A percentile compares a stretch with the other conserved stretches of the same genome.
Evolutionary conservation across 257 asterid genomes (phyloP).

Genomic region (Apocynum venetum): DNA sequence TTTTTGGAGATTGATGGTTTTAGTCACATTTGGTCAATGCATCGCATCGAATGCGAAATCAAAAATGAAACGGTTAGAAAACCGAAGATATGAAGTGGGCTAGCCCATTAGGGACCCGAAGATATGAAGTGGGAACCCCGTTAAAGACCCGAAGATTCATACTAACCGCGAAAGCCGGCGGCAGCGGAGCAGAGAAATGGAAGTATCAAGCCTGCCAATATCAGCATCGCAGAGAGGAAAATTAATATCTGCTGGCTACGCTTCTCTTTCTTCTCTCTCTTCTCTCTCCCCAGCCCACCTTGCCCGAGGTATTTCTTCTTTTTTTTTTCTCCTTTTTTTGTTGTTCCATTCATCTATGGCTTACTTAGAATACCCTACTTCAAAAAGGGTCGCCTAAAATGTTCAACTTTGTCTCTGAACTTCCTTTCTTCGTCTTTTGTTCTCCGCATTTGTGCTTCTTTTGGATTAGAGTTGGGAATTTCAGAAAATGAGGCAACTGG

Average conservation of each 20-base stretch:
- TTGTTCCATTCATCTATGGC: too few relatives aligned
- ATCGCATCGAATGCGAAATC: too few relatives aligned
- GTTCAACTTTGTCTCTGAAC: neutral
- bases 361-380: neutral
- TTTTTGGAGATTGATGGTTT: too few relatives aligned
- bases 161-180: slow-evolving; percentile 16
- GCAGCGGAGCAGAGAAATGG: slow-evolving; percentile 39
- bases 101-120: too few relatives aligned
- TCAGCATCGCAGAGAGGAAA: slow-evolving; percentile 76
- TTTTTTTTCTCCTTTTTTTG: too few relatives aligned
- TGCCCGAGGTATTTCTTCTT: slow-evolving; percentile 46
- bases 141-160: too few relatives aligned
- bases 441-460: neutral
- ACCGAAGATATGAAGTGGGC: too few relatives aligned
- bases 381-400: neutral
- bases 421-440: neutral
- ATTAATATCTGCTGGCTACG: slow-evolving; percentile 68
- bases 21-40: too few relatives aligned
- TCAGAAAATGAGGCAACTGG: slow-evolving; percentile 59
- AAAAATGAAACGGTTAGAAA: too few relatives aligned
- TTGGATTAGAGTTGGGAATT: slow-evolving; percentile 55
- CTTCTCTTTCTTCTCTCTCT: slow-evolving; percentile 58
- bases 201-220: slow-evolving; percentile 59
- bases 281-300: slow-evolving; percentile 42
- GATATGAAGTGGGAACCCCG: too few relatives aligned